Base-by-base conservation (phyloP, 129 eudicot genomes). In the Flaveria robusta region DNA sequence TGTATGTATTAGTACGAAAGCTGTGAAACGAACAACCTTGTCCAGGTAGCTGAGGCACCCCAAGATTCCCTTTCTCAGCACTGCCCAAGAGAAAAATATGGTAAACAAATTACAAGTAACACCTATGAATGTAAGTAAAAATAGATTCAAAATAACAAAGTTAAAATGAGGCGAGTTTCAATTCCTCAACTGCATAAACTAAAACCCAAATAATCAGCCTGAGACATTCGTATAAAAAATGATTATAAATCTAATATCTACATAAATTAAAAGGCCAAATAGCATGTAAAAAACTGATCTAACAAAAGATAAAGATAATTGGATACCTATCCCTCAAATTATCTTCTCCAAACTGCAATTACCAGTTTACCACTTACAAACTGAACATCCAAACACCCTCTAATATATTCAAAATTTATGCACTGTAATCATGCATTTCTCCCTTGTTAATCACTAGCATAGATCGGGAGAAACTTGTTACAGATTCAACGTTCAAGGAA, bases 11-110 rank as follows among this genome's bases (percentile, higher is more conserved):
- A 18, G 99, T 94, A 15, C 97, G 87, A 59, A 94, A 94, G 71
- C 99, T 89, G 80, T 89, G 99, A 78, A 94, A 94, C 0, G 99
- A 91, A 83, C 99, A 94, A 41, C 99, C 99, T 82, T 94, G 96
- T 22, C 99, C 99, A 0, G 99, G 97, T 80, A 94, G 80, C 82
- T 86, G 92, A 20, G 98, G 98, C 76, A 92, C 96, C 75, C 98
- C 98, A 72, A 92, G 98, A 75, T 90, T 92, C 77, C 91, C 96
- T 83, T 90, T 92, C 42, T 92, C 96, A 69, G 18, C 89, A 83
- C 98, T 92, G 88, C 75, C 67, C 79, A 75, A 75, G 58, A 59
- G 59, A 76, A 76, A 12, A 47, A n/a, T 62, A 71, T 54, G 9
- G 29, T 37, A 62, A 62, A 71, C 63, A 29, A 13, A 23, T 9